phyloP scores from a whole-genome alignment of 139 green algal species.

The Raphidocelis subcapitata region DNA sequence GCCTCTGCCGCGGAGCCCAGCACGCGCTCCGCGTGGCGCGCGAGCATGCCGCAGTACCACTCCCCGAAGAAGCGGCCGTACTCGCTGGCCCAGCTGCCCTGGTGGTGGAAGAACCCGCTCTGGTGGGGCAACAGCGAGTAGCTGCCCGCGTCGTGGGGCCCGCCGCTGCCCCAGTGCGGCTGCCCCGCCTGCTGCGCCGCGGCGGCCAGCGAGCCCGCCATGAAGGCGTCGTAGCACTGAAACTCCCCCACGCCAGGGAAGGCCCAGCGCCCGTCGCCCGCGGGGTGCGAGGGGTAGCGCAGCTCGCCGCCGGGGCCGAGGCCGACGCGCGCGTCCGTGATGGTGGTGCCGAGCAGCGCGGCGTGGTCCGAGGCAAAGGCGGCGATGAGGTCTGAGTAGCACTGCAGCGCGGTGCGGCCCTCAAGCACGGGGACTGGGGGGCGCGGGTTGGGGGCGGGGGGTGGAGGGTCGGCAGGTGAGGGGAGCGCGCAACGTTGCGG shows the following conservation, averaged over 20 bases:
- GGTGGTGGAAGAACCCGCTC: constrained; percentile 59
- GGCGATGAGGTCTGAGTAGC: constrained; percentile 85
- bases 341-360: constrained; percentile 46
- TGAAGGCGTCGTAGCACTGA: constrained; percentile 69
- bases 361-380: constrained; percentile 75
- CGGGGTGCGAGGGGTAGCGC: constrained; percentile 48
- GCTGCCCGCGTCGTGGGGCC: constrained; percentile 58
- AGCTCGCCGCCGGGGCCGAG: constrained; percentile 56
- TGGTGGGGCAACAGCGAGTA: constrained; percentile 57
- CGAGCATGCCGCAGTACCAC: constrained; percentile 57
- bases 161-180: constrained; percentile 57
- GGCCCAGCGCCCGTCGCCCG: constrained; percentile 52
- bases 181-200: constrained; percentile 47
- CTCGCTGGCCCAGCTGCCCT: constrained; percentile 44
- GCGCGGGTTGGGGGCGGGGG: too few species aligned
- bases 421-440: constrained; percentile 65
- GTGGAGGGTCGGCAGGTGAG: too few species aligned
- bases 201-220: constrained; percentile 50
- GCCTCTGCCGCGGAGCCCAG: constrained; percentile 28
- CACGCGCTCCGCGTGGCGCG: constrained; percentile 43
- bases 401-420: constrained; percentile 78
- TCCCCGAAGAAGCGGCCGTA: constrained; percentile 66
- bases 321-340: constrained; percentile 41
- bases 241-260: constrained; percentile 63
- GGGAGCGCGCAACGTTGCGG: too few species aligned